Conservation (phyloP, 768 basidiomycete genomes). For the Podaxis pistillaris region DNA sequence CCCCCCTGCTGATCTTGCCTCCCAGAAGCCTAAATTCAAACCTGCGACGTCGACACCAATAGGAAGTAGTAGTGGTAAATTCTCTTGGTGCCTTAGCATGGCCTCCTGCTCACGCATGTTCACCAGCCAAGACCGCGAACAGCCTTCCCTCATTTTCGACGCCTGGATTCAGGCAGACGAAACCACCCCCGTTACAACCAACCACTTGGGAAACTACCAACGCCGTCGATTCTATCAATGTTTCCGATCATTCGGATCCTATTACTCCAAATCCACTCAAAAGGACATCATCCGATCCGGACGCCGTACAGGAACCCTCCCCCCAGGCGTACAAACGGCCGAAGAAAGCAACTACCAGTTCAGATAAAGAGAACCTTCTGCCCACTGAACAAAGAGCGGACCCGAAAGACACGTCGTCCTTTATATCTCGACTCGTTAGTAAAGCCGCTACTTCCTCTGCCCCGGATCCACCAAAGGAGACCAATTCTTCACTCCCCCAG, state of each 20-base stretch:
- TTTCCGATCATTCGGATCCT: constrained; percentile 38
- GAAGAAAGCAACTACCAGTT: constrained; percentile 22
- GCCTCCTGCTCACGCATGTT: not conserved
- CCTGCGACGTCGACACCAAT: constrained; percentile 29
- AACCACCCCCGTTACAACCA: constrained; percentile 20
- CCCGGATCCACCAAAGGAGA: not conserved
- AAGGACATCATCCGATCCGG: constrained; percentile 39
- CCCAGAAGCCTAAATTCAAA: constrained; percentile 41
- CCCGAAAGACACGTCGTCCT: not conserved
- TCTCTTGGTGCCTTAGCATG: too few species aligned
- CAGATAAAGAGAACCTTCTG: constrained; percentile 37
- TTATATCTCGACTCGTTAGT: not conserved
- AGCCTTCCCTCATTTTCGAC: constrained; percentile 44
- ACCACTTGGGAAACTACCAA: constrained; percentile 18
- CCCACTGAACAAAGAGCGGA: not conserved
- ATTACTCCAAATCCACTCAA: constrained; percentile 34
- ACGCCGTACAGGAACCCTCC: constrained; percentile 27
- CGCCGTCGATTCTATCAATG: constrained; percentile 26
- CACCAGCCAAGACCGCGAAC: constrained; percentile 18
- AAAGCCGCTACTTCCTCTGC: not conserved
- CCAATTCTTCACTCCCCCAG: not conserved
- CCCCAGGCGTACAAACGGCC: constrained; percentile 32
- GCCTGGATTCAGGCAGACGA: constrained; percentile 33
- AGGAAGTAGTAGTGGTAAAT: not conserved
- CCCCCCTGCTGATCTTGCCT: not conserved